Evolutionary conservation across 177 flowering plant species (phyloP), one percentile per base, ranked within the genome.

Genomic region (Vitis hybrid): DNA sequence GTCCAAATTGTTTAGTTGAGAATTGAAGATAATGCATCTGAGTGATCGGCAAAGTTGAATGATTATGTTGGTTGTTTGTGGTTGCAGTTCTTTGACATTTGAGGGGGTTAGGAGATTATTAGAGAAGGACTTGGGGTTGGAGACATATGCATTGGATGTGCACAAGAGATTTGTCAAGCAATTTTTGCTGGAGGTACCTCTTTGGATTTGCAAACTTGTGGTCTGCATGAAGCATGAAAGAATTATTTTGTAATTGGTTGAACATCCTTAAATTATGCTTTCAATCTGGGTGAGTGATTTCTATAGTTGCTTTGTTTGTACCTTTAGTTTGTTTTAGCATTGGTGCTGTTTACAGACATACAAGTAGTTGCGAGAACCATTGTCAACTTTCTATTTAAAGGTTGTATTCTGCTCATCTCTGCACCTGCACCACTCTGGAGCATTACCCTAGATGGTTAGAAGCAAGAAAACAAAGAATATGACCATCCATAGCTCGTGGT

Each of bases 51-150:
- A 26, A 26, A 26, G 29, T 26, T 26, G 29, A 26, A 26, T 26
- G 29, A 26, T 26, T 26, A 60, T 71, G 21, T 11, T 33, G 39
- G 66, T 22, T 67, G 16, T 71, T 75, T 71, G 5, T 62, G 21
- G 49, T 52, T 80, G 80, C 86, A 88, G 97, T 71, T 88, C 91
- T 8, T 77, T 92, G 78, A 92, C 92, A 16, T 74, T 92, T 70
- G 94, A 83, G 70, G 85, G 90, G n/a, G 92, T 94, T 51, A 75
- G 96, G 67, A 81, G 97, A 78, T 68, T 87, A 56, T 67, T 92
- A 56, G 98, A 94, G 76, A 86, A 88, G 72, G 98, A 94, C 75
- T 71, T 94, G 82, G 89, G 84, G 45, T 70, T 91, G 80, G 88
- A 89, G 65, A 75, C 56, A 50, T 81, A 71, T 76, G 80, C 91